phyloP scores from a whole-genome alignment of 257 asterid genomes.

The Plantago major region DNA sequence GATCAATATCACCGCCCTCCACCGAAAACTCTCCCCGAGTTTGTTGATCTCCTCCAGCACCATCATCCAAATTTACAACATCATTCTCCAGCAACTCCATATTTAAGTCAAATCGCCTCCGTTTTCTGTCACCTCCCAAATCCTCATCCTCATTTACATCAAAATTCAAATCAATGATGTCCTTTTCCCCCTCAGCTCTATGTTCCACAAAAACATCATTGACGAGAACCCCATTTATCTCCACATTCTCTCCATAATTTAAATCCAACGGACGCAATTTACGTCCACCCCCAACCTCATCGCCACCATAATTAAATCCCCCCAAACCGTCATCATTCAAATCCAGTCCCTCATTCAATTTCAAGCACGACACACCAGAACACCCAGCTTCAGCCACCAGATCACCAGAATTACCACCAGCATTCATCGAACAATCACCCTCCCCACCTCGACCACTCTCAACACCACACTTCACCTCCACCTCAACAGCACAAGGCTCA shows the following conservation, averaged over 20 bases:
- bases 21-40: constrained; percentile 23
- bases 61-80: constrained; percentile 30
- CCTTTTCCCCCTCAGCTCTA: constrained; percentile 23
- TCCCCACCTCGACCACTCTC: constrained; percentile 26
- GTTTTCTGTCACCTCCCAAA: constrained; percentile 29
- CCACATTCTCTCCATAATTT: constrained; percentile 40
- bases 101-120: constrained; percentile 70
- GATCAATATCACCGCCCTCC: constrained; percentile 18
- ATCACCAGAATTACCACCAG: constrained; percentile 22
- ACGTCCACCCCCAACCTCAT: constrained; percentile 32
- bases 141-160: constrained; percentile 47
- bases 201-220: constrained; percentile 17
- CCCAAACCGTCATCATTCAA: constrained; percentile 35
- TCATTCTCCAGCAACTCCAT: constrained; percentile 58
- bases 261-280: constrained; percentile 52
- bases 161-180: constrained; percentile 68
- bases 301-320: constrained; percentile 31
- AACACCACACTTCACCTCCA: constrained; percentile 32
- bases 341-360: constrained; percentile 42
- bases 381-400: constrained; percentile 28
- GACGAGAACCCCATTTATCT: constrained; percentile 27
- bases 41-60: constrained; percentile 26
- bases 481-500: constrained; percentile 22
- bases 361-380: constrained; percentile 33
- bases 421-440: constrained; percentile 22